Conservation (phyloP, 768 basidiomycete genomes). For the Hericium coralloides region DNA sequence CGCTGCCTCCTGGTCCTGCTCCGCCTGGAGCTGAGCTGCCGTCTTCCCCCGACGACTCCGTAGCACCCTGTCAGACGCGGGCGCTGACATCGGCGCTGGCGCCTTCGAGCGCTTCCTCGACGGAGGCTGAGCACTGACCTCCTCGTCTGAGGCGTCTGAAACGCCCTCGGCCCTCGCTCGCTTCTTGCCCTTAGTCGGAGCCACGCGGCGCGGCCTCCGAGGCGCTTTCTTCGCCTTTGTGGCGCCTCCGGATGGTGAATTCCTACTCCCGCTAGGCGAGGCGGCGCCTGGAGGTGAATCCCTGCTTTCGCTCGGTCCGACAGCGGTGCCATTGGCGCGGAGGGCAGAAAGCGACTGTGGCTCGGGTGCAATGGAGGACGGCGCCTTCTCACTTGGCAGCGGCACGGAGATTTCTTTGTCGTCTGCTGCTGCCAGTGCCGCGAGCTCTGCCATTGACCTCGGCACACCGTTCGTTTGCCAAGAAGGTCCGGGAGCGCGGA, state of each 20-base stretch:
- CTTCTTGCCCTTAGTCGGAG: neutral
- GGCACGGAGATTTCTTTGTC: constrained; percentile 6
- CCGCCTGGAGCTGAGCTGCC: neutral
- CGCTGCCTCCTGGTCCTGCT: constrained; percentile 8
- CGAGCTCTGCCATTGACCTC: constrained; percentile 11
- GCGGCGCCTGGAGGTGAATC: too few species aligned
- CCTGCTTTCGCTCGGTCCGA: too few species aligned
- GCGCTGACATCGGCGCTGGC: neutral
- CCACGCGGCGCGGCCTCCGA: neutral
- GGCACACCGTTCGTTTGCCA: constrained; percentile 4
- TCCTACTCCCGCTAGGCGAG: too few species aligned
- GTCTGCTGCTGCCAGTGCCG: constrained; percentile 16
- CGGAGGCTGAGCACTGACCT: constrained; percentile 13
- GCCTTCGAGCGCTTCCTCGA: constrained; percentile 21
- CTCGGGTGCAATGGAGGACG: too few species aligned
- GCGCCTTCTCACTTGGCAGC: too few species aligned
- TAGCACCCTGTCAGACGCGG: constrained; percentile 11
- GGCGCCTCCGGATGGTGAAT: neutral
- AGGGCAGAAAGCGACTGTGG: too few species aligned
- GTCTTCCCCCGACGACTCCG: constrained; percentile 9
- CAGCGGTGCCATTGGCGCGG: too few species aligned
- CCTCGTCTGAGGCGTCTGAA: neutral
- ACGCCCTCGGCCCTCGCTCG: neutral
- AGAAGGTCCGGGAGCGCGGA: neutral
- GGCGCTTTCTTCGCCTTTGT: neutral